These are phyloP conservation scores for Chrysoporthe cubensis DNA, from an alignment of 2,329 filamentous ascomycete genomes.

Conservation along the genomic window DNA sequence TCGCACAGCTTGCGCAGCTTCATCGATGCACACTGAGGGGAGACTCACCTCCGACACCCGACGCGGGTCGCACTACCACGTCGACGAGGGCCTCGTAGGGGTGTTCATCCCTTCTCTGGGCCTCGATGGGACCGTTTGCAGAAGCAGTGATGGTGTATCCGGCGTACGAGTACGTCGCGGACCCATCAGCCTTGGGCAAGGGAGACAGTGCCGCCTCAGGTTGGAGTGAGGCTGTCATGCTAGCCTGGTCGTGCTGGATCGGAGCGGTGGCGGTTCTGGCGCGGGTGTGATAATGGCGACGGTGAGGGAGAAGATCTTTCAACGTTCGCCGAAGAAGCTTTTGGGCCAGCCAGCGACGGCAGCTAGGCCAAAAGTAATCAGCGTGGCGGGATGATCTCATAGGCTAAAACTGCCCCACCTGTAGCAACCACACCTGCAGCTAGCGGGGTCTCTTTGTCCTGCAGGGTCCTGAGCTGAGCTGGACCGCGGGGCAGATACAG, in stretches of 20 bases:
- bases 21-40: not conserved
- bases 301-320: constrained; percentile 15
- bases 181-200: constrained; percentile 76
- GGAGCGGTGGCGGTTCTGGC: not conserved
- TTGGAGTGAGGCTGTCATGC: constrained; percentile 51
- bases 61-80: constrained; percentile 84
- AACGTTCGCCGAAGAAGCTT: not conserved
- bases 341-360: not conserved
- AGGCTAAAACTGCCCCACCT: constrained; percentile 23
- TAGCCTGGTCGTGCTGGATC: constrained; percentile 26
- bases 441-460: not conserved
- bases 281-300: not conserved
- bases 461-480: constrained; percentile 9
- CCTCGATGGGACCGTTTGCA: constrained; percentile 93
- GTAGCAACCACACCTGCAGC: constrained; percentile 22
- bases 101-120: constrained; percentile 83
- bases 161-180: constrained; percentile 73
- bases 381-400: constrained; percentile 23
- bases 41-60: constrained; percentile 75
- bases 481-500: too few relatives aligned
- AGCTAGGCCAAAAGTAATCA: constrained; percentile 9
- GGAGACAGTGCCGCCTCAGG: constrained; percentile 59
- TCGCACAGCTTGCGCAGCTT: not conserved
- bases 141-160: constrained; percentile 83
- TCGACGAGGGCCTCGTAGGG: constrained; percentile 91